Evolutionary conservation across 192 early-diverging fungal species (phyloP), one percentile per base, ranked within the genome.

Genomic region (Coemansia furcata): DNA sequence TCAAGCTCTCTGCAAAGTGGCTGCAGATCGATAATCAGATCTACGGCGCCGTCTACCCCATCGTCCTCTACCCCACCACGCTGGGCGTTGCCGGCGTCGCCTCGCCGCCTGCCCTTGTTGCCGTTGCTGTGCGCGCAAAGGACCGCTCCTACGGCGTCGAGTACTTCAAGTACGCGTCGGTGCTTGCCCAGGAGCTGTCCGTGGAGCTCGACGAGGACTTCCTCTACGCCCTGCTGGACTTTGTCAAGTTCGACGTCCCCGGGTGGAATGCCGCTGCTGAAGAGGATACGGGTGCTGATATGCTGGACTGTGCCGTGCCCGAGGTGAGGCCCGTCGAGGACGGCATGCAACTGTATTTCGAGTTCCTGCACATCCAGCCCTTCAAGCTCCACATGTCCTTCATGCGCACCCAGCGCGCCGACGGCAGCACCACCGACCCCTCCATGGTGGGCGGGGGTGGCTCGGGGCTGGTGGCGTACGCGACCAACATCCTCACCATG

Each of bases 11-110:
- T 40, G 87, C 94, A 19, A 90, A 94, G 57, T 99, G 97, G 97
- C 67, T 97, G 21, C 94, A 96, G 86, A 89, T 99, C 61, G 98
- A 99, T 76, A 99, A 98, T 82, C 96, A 99, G 76, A 77, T 97
- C 3, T 90, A 90, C 60, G 94, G 91, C 40, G 88, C 90, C 2
- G 67, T 92, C 6, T 93, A 90, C 43, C 95, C 95, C 0, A 97
- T 99, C 38, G 87, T 98, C n/a, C 69, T 99, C 9, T 98, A 97
- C 66, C 98, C 98, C 19, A 94, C 94, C 2, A 88, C 90, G 36
- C 74, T 94, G 15, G 90, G 91, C 6, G 60, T 59, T 0, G 66
- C 92, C 40, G 80, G 76, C 23, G 63, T 69, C 9, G 65, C 76
- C 4, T 44, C 80, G 15, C 80, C 72, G 21, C 90, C 90, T 0